phyloP scores from a whole-genome alignment of 441 rosid species.

The California macrophylla region DNA sequence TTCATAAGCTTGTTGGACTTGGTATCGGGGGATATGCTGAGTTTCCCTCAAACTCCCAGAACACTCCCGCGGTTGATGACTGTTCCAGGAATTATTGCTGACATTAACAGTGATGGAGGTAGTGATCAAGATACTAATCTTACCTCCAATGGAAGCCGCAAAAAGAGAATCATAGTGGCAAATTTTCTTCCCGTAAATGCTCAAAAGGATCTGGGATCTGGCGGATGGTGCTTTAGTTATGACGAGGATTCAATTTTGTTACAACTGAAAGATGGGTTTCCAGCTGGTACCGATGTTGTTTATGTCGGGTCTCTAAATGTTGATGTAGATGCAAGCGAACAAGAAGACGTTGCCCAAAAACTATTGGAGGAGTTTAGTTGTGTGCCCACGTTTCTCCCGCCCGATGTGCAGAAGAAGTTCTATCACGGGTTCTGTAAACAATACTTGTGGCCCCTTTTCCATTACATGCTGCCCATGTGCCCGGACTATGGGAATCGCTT shows the following conservation, averaged over 20 bases:
- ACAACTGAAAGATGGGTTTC: constrained; percentile 61
- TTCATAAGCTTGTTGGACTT: constrained; percentile 54
- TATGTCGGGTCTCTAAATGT: constrained; percentile 60
- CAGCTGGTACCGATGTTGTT: constrained; percentile 39
- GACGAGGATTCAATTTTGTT: constrained; percentile 56
- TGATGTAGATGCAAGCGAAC: constrained; percentile 46
- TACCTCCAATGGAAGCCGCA: constrained; percentile 20
- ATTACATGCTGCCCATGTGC: constrained; percentile 70
- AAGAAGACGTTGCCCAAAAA: constrained; percentile 58
- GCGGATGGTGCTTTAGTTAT: constrained; percentile 49
- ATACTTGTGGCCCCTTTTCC: constrained; percentile 71
- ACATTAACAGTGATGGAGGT: constrained; percentile 30
- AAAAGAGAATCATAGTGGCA: constrained; percentile 53
- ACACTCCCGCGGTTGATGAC: constrained; percentile 51
- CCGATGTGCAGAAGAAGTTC: constrained; percentile 44
- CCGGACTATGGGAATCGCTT: constrained; percentile 53
- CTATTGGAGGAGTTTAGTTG: constrained; percentile 55
- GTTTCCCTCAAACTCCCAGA: constrained; percentile 42
- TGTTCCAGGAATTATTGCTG: constrained; percentile 45
- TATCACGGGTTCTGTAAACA: constrained; percentile 72
- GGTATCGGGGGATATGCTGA: constrained; percentile 43
- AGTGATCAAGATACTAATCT: constrained; percentile 24
- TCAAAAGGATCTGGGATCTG: constrained; percentile 37
- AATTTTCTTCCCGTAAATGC: constrained; percentile 58
- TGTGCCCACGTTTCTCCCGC: constrained; percentile 59